Evolutionary conservation across 345 rosid species (phyloP).

Genomic region (Anastatica hierochuntica): DNA sequence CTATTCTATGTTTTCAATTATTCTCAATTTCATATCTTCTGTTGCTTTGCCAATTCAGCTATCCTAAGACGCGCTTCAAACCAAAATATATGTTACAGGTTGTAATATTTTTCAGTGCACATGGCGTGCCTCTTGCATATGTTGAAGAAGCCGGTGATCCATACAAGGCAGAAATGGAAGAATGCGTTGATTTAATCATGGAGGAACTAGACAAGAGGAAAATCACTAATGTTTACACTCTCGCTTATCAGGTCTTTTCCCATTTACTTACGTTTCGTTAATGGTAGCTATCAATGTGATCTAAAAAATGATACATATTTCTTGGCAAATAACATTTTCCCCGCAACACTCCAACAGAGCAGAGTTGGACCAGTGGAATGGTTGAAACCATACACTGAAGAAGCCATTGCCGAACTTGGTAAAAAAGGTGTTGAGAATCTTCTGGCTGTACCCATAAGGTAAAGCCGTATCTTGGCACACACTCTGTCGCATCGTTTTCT

Average conservation of each 20-base stretch:
- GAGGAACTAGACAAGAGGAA: constrained; percentile 89
- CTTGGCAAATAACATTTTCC: no score
- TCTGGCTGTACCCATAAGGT: constrained; percentile 94
- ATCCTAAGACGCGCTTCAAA: constrained; percentile 19
- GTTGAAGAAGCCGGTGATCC: constrained; percentile 99
- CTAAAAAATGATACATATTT: no score
- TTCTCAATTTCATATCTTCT: no score
- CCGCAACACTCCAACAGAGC: constrained; percentile 83
- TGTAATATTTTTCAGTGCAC: constrained; percentile 96
- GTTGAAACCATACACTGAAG: constrained; percentile 98
- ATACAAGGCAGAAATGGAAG: constrained; percentile 99
- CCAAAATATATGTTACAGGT: constrained; percentile 45
- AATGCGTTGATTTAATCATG: constrained; percentile 90
- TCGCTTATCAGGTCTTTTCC: constrained; percentile 99
- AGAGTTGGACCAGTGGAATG: constrained; percentile 99
- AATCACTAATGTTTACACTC: constrained; percentile 61
- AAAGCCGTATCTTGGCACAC: neutral
- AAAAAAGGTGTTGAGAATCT: constrained; percentile 75
- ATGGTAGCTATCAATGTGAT: no score
- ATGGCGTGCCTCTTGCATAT: constrained; percentile 98
- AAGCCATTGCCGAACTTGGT: constrained; percentile 84
- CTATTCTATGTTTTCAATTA: no score
- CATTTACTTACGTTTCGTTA: no score
- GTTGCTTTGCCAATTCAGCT: neutral
- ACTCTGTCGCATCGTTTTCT: neutral